These are phyloP conservation scores for Amylostereum chailletii DNA, from an alignment of 1,284 basidiomycete genomes.

Conservation along the genomic window DNA sequence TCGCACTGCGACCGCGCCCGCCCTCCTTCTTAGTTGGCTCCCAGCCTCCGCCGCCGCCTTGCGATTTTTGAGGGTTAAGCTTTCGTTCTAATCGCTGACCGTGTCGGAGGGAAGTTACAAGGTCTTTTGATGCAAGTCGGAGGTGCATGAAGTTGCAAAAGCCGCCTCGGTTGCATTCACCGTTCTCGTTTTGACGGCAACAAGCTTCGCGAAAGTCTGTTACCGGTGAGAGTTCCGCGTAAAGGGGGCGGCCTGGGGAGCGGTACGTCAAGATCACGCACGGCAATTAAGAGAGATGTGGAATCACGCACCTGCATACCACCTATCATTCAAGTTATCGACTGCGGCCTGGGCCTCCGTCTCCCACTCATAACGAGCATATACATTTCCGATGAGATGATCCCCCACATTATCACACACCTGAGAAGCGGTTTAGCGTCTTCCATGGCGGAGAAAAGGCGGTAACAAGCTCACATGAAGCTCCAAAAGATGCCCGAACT, in stretches of 20 bases:
- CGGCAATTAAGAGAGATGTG: not conserved
- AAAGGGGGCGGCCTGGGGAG: slow-evolving; percentile 78
- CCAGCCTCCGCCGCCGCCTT: slow-evolving; percentile 69
- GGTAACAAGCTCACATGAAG: slow-evolving; percentile 64
- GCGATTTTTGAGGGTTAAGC: slow-evolving; percentile 54
- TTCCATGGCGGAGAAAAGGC: not conserved
- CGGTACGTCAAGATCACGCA: not conserved
- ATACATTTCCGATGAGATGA: slow-evolving; percentile 97
- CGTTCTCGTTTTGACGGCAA: slow-evolving; percentile 96
- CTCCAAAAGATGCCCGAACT: slow-evolving; percentile 93
- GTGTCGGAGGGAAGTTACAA: slow-evolving; percentile 70
- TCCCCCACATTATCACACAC: slow-evolving; percentile 99
- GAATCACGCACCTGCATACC: slow-evolving; percentile 85
- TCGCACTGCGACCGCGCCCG: slow-evolving; percentile 62
- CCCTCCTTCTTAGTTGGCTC: slow-evolving; percentile 63
- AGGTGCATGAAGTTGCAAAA: slow-evolving; percentile 99
- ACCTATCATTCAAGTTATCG: slow-evolving; percentile 89
- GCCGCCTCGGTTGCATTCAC: slow-evolving; percentile 92
- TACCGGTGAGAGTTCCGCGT: slow-evolving; percentile 96
- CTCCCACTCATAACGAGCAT: slow-evolving; percentile 97
- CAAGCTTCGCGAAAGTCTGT: slow-evolving; percentile 99
- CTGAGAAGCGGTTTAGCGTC: slow-evolving; percentile 27
- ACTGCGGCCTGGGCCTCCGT: slow-evolving; percentile 94
- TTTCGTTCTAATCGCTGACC: slow-evolving; percentile 81
- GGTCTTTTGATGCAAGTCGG: slow-evolving; percentile 74